A percentile compares a stretch with the other conserved stretches of the same genome.
phyloP scores from a whole-genome alignment of 352 stramenopile species.

The Phytophthora sojae region DNA sequence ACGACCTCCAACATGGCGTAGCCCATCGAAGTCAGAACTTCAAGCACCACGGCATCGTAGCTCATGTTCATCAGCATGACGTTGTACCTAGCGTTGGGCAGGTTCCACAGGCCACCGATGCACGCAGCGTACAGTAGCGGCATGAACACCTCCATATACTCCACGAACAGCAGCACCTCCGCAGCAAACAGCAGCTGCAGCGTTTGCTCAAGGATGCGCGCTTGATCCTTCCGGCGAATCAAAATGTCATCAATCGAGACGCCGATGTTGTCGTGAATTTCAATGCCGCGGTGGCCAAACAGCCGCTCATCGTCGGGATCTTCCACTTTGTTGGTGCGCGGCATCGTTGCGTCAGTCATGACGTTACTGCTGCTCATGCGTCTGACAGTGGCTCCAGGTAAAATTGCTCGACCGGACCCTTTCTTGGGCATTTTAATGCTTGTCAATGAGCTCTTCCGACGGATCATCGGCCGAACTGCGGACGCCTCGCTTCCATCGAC shows the following conservation, averaged over 20 bases:
- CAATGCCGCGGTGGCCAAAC: slow-evolving; percentile 6
- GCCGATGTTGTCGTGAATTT: not conserved
- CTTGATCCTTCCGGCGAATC: slow-evolving; percentile 11
- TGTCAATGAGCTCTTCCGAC: slow-evolving; percentile 4
- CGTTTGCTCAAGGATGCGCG: slow-evolving; percentile 17
- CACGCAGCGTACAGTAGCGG: slow-evolving; percentile 36
- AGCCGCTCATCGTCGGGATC: slow-evolving; percentile 2
- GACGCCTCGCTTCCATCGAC: not conserved
- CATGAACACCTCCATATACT: slow-evolving; percentile 48
- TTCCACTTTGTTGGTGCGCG: not conserved
- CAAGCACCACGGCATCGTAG: slow-evolving; percentile 2
- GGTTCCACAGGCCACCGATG: slow-evolving; percentile 17
- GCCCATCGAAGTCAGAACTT: not conserved
- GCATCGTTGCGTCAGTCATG: not conserved
- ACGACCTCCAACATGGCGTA: slow-evolving; percentile 27
- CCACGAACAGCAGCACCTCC: slow-evolving; percentile 35
- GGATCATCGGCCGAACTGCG: not conserved
- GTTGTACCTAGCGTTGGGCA: slow-evolving; percentile 30
- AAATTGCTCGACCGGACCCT: not conserved
- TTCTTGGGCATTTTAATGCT: slow-evolving; percentile 7
- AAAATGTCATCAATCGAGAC: slow-evolving; percentile 21
- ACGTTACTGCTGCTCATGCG: not conserved
- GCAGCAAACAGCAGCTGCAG: slow-evolving; percentile 35
- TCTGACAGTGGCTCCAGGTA: not conserved
- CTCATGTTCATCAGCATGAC: slow-evolving; percentile 23